A percentile compares a stretch with the other conserved stretches of the same genome.
These are phyloP conservation scores for Pneumocystis canis DNA, from an alignment of 1,139 yeast genomes.

Conservation along the genomic window DNA sequence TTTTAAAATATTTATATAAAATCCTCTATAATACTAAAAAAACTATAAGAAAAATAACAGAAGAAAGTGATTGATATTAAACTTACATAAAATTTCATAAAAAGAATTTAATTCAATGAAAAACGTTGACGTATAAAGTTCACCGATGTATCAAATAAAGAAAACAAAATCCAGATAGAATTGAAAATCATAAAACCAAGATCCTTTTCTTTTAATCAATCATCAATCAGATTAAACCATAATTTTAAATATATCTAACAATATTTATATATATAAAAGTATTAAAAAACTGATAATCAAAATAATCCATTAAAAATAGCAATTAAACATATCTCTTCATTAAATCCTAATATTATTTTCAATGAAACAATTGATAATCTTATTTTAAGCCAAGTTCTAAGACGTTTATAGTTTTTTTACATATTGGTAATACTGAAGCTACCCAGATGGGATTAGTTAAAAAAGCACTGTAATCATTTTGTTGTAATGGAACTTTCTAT, in stretches of 20 bases:
- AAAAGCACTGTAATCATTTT: neutral
- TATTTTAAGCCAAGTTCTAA: neutral
- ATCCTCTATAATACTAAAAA: neutral
- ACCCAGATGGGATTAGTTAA: neutral
- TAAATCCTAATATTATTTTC: neutral
- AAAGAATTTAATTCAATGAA: neutral
- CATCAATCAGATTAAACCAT: neutral
- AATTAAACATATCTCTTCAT: neutral
- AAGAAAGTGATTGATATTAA: neutral
- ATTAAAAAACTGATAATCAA: neutral
- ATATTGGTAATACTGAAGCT: neutral
- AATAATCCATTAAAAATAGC: neutral
- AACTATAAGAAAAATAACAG: neutral
- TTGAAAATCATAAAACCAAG: neutral
- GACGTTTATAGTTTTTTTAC: neutral
- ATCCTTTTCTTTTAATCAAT: neutral
- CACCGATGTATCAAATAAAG: neutral
- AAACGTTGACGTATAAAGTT: neutral
- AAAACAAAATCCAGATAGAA: neutral
- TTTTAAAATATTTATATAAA: neutral
- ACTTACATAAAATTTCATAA: neutral
- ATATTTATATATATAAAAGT: neutral
- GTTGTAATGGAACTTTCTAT: neutral
- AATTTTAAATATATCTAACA: neutral
- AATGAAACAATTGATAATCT: neutral